Base-by-base conservation (phyloP, 768 basidiomycete species). In the Pisolithus albus region DNA sequence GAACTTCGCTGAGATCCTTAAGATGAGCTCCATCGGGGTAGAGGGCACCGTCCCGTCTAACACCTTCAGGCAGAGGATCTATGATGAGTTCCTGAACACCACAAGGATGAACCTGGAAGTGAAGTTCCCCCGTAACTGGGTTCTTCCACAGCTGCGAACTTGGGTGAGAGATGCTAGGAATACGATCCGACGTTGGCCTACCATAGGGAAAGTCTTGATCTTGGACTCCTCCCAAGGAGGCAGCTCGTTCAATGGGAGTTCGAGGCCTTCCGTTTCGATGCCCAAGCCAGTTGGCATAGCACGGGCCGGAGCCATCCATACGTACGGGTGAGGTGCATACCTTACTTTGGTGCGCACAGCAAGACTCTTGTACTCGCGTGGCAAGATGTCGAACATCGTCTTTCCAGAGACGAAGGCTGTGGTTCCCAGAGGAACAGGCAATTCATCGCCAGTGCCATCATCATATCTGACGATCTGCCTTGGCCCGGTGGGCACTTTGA, bases 51-150 rank as follows among this genome's bases (percentile, higher is more conserved):
- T 82, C 76, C 9, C 77, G 74, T 24, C 69, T 69, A 0, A 79
- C 77, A 21, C 78, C 78, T 41, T 69, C 73, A 0, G 89, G 88
- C 0, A 94, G 76, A 15, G 91, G 81, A n/a, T 79, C 79, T 56
- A 96, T 71, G 50, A 84, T 55, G 28, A 94, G 75, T 58, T 86
- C 81, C 36, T 73, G 67, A 1, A 67, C 81, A 28, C 82, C 91
- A 58, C 86, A 88, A 4, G 88, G 92, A 64, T 95, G 93, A 4
- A 95, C 92, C 63, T 97, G 82, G 71, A 94, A 84, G 64, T 94
- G 89, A 19, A 97, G 76, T 2, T 73, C 72, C 23, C 84, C 83
- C 11, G 92, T 95, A 7, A 81, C 79, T 1, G 92, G 90, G 68
- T 94, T 95, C 75, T 94, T 94, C 93, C 93, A 95, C 7, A 86